A percentile compares a stretch with the other conserved stretches of the same genome.
Conservation (phyloP, 2,329 filamentous ascomycete species). For the Arthrinium phaeospermum region DNA sequence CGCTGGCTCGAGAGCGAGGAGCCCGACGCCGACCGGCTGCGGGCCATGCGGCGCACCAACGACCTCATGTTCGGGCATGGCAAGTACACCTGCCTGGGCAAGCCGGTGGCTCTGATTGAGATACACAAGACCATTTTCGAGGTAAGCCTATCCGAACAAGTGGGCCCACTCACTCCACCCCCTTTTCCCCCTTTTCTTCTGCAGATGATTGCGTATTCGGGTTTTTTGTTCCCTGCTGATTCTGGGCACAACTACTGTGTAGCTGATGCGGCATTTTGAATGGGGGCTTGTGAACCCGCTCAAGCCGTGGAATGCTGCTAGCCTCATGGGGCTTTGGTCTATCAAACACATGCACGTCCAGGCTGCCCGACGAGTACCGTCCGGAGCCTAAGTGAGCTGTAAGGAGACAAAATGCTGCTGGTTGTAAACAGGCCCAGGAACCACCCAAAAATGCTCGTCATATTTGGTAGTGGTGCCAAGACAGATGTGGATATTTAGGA, state of each 20-base stretch:
- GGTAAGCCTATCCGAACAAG: slow-evolving; percentile 18
- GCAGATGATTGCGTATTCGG: no score
- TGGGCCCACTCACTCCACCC: not conserved
- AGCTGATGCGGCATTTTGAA: slow-evolving; percentile 24
- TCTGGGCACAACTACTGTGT: not conserved
- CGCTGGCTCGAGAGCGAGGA: slow-evolving; percentile 21
- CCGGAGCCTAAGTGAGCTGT: not conserved
- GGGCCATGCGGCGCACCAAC: slow-evolving; percentile 37
- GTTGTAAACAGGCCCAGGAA: not conserved
- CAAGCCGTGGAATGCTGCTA: slow-evolving; percentile 19
- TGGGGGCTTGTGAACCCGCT: slow-evolving; percentile 21
- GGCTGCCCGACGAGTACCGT: not conserved
- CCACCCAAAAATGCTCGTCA: not conserved
- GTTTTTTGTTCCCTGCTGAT: not conserved
- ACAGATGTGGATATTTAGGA: not conserved
- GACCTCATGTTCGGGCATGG: slow-evolving; percentile 47
- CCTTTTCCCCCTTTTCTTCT: not conserved
- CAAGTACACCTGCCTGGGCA: slow-evolving; percentile 44
- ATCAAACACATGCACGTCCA: slow-evolving; percentile 1
- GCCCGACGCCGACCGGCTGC: slow-evolving; percentile 27
- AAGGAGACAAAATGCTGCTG: not conserved
- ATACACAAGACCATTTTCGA: slow-evolving; percentile 47
- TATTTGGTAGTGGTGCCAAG: not conserved
- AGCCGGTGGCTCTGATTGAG: slow-evolving; percentile 46
- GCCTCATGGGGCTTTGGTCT: not conserved